Base-by-base conservation (phyloP, 176 grass and related monocot species). In the Raddia guianensis region DNA sequence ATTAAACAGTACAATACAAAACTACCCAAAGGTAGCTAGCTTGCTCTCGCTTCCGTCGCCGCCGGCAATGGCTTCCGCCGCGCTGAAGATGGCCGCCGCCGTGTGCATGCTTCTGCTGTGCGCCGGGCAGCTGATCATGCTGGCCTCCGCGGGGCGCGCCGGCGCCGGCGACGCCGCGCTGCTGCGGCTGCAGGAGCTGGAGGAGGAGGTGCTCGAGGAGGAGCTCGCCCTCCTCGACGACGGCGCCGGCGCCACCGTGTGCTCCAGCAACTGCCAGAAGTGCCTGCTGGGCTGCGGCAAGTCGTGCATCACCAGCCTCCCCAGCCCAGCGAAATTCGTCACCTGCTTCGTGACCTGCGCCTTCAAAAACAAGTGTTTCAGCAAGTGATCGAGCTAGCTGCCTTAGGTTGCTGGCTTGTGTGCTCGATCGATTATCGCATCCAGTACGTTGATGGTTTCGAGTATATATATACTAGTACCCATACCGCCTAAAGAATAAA, bases 221-320 rank as follows among this genome's bases (percentile, higher is more conserved):
- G 68, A 70, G n/a, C 47, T 71, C 45, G 47, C 19, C 9, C 44
- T 12, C 45, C 19, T 70, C 46, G 47, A 14, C 68, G 68, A 27
- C 19, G 68, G 3, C 47, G 47, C 5, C 16, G 65, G 0, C 68
- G 6, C 7, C 2, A 19, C 42, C 66, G 8, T 48, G 37, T 69
- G 66, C 66, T 10, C 66, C 16, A 21, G 9, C 9, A 69, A 21
- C 66, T 69, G 66, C 66, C 7, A n/a, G 66, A 69, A 48, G 66
- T 69, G 66, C 66, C 9, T 69, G 18, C 43, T 69, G 14, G 12
- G 5, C 18, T 69, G 66, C 44, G 66, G 33, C 6, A 33, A 0
- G 35, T 7, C 32, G 11, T 66, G 63, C 63, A 10, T 66, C 35
- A 27, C 12, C 8, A 27, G 27, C 20, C 32, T 61, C 58, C 4